Base-by-base conservation (phyloP, 805 yeast species). In the Lipomyces spencermartinsiae region DNA sequence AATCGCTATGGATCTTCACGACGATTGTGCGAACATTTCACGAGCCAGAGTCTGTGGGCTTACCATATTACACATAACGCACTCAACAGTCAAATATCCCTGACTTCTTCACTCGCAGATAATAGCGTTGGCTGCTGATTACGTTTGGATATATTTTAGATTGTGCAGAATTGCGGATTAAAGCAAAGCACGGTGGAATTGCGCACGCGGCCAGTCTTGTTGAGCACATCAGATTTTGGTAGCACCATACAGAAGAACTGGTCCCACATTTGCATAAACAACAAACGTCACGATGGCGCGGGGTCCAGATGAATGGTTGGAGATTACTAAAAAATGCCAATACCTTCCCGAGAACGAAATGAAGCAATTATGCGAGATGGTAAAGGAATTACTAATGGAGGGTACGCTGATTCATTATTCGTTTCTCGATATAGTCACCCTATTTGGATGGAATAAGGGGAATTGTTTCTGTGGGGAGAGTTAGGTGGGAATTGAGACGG, bases 261-360 rank as follows among this genome's bases (percentile, higher is more conserved):
- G n/a, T 22, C 14, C 56, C 19, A 14, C 35, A 25, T 25, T 16
- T 19, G 10, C 19, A n/a, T 5, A 25, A 14, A 53, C 19, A 53
- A 6, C n/a, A 31, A 55, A 16, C 14, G 58, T 25, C 49, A 61
- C 55, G 62, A 74, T 75, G 79, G 71, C 73, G 55, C 76, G 78
- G 51, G 97, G 97, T 57, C 98, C 98, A 31, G 97, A 95, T 75
- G 91, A 88, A 76, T 95, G 99, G 99, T 85, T 94, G 71, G 98
- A 94, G 79, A 93, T 91, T 73, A 91, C 94, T 76, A 90, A 89
- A 77, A 90, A 92, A 76, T 95, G 98, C 81, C 89, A 90, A 74
- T 89, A 96, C 25, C 82, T 94, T 64, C 89, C 92, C 1, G 99
- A 94, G 79, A 84, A 89, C 64, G 98, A 94, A 78, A 94, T 94